Evolutionary conservation across 129 eudicot genomes (phyloP).

Genomic region (Artemisia argyi): DNA sequence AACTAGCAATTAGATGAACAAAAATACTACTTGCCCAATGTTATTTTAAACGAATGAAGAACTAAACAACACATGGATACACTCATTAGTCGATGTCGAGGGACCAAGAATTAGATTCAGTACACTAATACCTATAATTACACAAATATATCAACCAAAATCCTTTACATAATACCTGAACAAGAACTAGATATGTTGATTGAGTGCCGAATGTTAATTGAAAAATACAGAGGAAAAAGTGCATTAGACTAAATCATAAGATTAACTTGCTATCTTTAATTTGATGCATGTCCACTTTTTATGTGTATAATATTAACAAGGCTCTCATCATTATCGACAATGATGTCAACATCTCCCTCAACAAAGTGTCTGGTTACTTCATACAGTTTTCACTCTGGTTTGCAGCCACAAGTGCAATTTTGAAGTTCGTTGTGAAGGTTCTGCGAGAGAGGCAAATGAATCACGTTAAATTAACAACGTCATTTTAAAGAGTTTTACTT

Average conservation of each 20-base stretch:
- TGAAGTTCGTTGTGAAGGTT: slow-evolving; percentile 57
- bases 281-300: slow-evolving; percentile 11
- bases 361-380: not conserved
- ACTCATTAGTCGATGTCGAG: not conserved
- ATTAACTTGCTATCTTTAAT: slow-evolving; percentile 2
- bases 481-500: not conserved
- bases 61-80: no score
- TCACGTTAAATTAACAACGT: not conserved
- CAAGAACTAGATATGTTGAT: slow-evolving; percentile 8
- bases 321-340: slow-evolving; percentile 1
- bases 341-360: slow-evolving; percentile 9
- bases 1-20: no score
- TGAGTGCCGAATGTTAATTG: not conserved
- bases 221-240: not conserved
- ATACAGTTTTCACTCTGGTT: slow-evolving; percentile 26
- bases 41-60: no score
- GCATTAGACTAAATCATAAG: not conserved
- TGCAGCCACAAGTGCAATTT: slow-evolving; percentile 75
- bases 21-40: no score
- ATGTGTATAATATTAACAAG: slow-evolving; percentile 3
- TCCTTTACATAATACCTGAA: slow-evolving; percentile 17
- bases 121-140: slow-evolving; percentile 1
- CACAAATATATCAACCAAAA: slow-evolving; percentile 19
- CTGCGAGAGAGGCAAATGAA: slow-evolving; percentile 31
- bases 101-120: slow-evolving; percentile 7